Percentiles rank a stretch among this genome's conserved stretches.
These are phyloP conservation scores for Claviceps purpurea DNA, from an alignment of 2,329 filamentous ascomycete species.

Conservation along the genomic window DNA sequence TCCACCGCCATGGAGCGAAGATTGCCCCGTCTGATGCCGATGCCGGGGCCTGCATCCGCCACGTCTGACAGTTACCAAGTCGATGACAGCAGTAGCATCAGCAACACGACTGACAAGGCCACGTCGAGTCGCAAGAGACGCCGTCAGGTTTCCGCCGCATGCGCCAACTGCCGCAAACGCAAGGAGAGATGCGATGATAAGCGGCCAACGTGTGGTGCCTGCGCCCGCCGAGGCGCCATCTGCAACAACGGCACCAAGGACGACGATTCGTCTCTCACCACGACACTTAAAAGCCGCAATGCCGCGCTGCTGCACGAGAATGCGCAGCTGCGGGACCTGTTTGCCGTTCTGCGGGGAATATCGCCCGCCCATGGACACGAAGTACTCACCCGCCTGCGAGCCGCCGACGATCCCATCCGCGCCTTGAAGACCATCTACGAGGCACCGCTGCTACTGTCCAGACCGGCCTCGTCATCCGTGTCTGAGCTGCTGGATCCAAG, in stretches of 20 bases:
- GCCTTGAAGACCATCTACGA: constrained; percentile 3
- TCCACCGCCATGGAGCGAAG: background rate
- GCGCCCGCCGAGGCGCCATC: constrained; percentile 3
- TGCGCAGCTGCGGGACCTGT: constrained; percentile 8
- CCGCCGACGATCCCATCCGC: constrained; percentile 4
- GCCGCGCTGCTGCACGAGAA: constrained; percentile 7
- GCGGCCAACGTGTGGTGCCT: constrained; percentile 4
- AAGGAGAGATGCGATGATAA: constrained; percentile 6
- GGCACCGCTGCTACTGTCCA: background rate
- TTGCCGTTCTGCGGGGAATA: constrained; percentile 2
- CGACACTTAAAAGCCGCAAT: constrained; percentile 2
- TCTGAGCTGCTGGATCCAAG: background rate
- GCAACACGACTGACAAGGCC: background rate
- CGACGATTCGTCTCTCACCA: background rate
- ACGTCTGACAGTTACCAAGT: background rate
- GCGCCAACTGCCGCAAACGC: constrained; percentile 4
- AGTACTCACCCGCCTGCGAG: constrained; percentile 4
- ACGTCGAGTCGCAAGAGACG: constrained; percentile 2
- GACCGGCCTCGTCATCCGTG: background rate
- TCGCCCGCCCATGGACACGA: constrained; percentile 3
- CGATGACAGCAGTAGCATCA: background rate
- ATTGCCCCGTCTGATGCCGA: background rate
- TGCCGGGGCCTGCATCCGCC: background rate
- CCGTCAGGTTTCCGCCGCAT: constrained; percentile 4
- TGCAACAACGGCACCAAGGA: constrained; percentile 4